phyloP scores from a whole-genome alignment of 306 rosid genomes.

The Lablab purpureus region DNA sequence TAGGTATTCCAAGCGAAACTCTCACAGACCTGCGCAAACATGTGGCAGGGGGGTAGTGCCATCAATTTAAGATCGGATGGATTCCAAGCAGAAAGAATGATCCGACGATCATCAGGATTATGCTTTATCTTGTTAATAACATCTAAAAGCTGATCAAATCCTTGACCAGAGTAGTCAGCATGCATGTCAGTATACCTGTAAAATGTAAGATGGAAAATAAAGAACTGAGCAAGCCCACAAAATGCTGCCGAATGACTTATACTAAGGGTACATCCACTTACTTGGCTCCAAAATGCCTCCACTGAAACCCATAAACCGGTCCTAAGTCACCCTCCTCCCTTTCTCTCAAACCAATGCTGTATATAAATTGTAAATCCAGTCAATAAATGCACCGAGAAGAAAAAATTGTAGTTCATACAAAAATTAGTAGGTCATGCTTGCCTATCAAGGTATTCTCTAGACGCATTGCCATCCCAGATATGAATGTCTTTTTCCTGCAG shows the following conservation, averaged over 20 bases:
- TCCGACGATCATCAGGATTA: conserved; percentile 88
- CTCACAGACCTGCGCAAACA: conserved; percentile 92
- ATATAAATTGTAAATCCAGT: conserved; percentile 39
- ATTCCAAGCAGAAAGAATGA: conserved; percentile 94
- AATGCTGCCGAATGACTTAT: conserved; percentile 5
- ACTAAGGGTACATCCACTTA: conserved; percentile 53
- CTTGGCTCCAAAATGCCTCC: conserved; percentile 99
- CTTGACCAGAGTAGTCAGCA: conserved; percentile 90
- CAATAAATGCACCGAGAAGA: conserved; percentile 35
- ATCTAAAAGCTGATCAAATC: conserved; percentile 90
- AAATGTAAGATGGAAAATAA: conserved; percentile 37
- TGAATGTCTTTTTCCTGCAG: conserved; percentile 89
- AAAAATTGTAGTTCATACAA: conserved; percentile 15
- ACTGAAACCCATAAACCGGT: conserved; percentile 96
- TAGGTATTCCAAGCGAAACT: conserved; percentile 21
- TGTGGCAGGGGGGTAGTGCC: conserved; percentile 99
- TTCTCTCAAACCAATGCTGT: conserved; percentile 84
- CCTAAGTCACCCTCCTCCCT: conserved; percentile 98
- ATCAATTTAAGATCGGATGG: conserved; percentile 90
- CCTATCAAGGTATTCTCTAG: conserved; percentile 96
- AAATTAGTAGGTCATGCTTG: conserved; percentile 53
- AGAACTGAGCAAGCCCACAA: conserved; percentile 2
- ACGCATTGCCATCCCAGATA: conserved; percentile 98
- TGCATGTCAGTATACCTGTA: conserved; percentile 92
- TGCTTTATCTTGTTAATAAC: conserved; percentile 85